Evolutionary conservation across 1,139 yeast species (phyloP), one percentile per base, ranked within the genome.

Genomic region (Pichia sp.): DNA sequence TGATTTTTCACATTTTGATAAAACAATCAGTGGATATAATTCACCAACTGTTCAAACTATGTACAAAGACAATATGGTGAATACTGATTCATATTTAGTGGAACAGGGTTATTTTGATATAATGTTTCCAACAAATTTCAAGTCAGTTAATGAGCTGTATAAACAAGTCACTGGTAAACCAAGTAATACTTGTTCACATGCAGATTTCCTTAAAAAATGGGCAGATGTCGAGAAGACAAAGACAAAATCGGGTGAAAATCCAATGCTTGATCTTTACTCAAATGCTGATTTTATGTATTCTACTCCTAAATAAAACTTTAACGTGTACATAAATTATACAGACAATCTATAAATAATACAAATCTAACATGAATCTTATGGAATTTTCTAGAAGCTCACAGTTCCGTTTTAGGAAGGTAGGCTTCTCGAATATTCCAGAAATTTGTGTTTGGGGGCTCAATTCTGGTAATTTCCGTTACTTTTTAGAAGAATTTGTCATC

Each of bases 21-120:
- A 81, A 39, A 67, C 85, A 1, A 76, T 83, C 14, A 68, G 73
- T 1, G 95, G 93, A 0, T 84, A 81, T 63, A 81, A 81, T 60
- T 76, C 88, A 0, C 96, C 96, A 0, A 93, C 87, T 1, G 96
- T 88, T 0, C 96, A 88, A 63, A 88, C 95, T 0, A 80, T 87
- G 59, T 70, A 86, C 53, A 76, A 82, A 55, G 81, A 82, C 54
- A 74, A 75, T 53, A 85, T 84, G 83, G 77, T 87, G 3, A 86
- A 87, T 47, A 79, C 83, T 0, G 74, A 83, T 38, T 81, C 93
- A 0, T 87, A 84, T 65, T 84, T 88, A 93, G 86, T 81, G 14
- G 75, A 84, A 46, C 96, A 87, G 64, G 96, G 96, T 0, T 85
- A 77, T 61, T 88, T 87, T 65, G 96, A 88, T 66, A 88, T 89